These are phyloP conservation scores for Aquilaria malaccensis DNA, from an alignment of 345 rosid genomes.

Conservation along the genomic window DNA sequence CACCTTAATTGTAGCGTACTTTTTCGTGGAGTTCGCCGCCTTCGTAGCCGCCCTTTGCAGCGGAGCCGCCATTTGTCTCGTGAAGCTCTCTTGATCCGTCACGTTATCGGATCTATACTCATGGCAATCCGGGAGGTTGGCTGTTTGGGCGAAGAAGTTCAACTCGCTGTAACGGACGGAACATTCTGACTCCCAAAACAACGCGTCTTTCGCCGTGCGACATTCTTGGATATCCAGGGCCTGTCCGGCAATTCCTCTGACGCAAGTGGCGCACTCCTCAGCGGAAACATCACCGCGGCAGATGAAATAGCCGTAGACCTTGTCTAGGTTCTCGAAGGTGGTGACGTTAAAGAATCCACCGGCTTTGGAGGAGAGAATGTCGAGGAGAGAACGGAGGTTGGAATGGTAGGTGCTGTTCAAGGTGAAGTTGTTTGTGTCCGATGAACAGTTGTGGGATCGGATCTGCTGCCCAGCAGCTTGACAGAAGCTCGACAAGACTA, in stretches of 20 bases:
- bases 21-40: constrained; percentile 21
- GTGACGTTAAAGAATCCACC: neutral
- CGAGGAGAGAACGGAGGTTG: constrained; percentile 14
- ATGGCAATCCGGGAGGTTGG: neutral
- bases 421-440: constrained; percentile 6
- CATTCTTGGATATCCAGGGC: constrained; percentile 1
- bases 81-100: neutral
- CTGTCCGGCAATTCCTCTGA: neutral
- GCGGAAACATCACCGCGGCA: neutral
- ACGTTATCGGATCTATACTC: neutral
- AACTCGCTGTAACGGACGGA: constrained; percentile 5
- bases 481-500: no score
- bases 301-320: neutral
- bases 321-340: neutral
- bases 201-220: neutral
- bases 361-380: neutral
- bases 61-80: neutral
- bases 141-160: neutral
- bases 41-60: constrained; percentile 2
- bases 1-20: constrained; percentile 22
- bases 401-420: constrained; percentile 12
- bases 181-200: constrained; percentile 18
- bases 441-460: no score
- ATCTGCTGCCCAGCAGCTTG: no score
- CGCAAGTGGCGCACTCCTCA: neutral